Evolutionary conservation across 2,329 filamentous ascomycete species (phyloP).

Genomic region (Pezicula neosporulosa): DNA sequence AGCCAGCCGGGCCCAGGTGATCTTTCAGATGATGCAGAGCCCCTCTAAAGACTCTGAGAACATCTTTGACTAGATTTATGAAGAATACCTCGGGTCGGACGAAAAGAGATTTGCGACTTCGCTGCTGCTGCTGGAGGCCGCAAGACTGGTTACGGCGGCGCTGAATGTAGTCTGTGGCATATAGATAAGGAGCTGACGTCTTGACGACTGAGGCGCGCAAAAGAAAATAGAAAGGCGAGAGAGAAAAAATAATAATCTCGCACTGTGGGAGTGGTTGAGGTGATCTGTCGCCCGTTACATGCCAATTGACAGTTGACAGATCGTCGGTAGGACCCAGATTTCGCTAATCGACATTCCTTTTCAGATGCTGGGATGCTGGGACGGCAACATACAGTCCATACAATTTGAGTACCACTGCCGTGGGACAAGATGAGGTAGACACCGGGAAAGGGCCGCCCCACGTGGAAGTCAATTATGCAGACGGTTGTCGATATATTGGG

Average conservation of each 20-base stretch:
- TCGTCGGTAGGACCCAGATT: not conserved
- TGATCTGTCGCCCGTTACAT: not conserved
- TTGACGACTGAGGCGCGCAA: not conserved
- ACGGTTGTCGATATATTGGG: not conserved
- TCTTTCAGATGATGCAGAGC: not conserved
- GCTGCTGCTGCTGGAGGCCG: too few species aligned
- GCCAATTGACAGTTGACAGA: not conserved
- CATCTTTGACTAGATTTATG: not conserved
- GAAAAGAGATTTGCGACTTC: too few species aligned
- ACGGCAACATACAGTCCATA: not conserved
- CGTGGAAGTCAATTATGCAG: not conserved
- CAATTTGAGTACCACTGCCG: not conserved
- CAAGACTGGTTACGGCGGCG: too few species aligned
- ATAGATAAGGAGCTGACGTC: too few species aligned
- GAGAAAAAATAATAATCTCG: too few species aligned
- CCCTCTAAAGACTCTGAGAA: not conserved
- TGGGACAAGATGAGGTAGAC: not conserved
- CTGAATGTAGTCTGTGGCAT: too few species aligned
- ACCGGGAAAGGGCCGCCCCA: not conserved
- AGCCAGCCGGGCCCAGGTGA: not conserved
- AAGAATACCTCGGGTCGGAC: not conserved
- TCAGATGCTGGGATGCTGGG: not conserved
- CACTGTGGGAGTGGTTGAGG: not conserved
- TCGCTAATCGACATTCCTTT: conserved; percentile 1
- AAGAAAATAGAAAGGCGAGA: not conserved